Conservation (phyloP, 2,329 filamentous ascomycete genomes). For the Juglanconis juglandina region DNA sequence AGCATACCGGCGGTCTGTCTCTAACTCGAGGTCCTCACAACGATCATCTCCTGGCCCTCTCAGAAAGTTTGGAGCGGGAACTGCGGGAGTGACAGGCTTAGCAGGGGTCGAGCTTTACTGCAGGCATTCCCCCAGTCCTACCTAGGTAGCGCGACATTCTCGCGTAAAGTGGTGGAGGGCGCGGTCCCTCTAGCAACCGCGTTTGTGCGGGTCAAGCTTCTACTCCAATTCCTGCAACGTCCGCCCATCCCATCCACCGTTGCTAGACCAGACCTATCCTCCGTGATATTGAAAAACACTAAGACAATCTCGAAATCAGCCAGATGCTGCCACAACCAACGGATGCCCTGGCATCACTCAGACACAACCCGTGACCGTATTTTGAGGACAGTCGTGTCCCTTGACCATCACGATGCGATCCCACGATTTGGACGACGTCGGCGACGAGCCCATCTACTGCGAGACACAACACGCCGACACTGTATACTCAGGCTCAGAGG, state of each 20-base stretch:
- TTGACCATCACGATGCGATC: constrained; percentile 4
- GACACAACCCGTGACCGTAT: background rate
- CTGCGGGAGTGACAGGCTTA: too few species aligned
- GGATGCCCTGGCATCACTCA: background rate
- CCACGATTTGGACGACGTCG: constrained; percentile 4
- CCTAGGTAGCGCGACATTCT: background rate
- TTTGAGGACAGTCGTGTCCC: constrained; percentile 1
- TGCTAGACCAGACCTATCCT: background rate
- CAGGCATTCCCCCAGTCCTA: background rate
- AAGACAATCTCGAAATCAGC: background rate
- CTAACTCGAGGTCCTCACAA: too few species aligned
- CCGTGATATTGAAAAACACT: too few species aligned
- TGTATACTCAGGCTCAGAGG: constrained; percentile 55
- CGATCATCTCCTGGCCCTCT: too few species aligned
- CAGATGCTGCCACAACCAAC: background rate
- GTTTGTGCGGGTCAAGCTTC: background rate
- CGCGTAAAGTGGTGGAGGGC: constrained; percentile 4
- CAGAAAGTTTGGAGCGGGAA: too few species aligned
- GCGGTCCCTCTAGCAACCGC: constrained; percentile 7
- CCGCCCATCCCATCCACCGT: background rate
- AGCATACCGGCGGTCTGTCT: too few species aligned
- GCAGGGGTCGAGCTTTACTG: too few species aligned
- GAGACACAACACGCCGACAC: constrained; percentile 43
- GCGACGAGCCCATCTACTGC: constrained; percentile 44
- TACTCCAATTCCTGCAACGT: too few species aligned